These are phyloP conservation scores for Eutrema yunnanense DNA, from an alignment of 345 rosid species.

Conservation along the genomic window DNA sequence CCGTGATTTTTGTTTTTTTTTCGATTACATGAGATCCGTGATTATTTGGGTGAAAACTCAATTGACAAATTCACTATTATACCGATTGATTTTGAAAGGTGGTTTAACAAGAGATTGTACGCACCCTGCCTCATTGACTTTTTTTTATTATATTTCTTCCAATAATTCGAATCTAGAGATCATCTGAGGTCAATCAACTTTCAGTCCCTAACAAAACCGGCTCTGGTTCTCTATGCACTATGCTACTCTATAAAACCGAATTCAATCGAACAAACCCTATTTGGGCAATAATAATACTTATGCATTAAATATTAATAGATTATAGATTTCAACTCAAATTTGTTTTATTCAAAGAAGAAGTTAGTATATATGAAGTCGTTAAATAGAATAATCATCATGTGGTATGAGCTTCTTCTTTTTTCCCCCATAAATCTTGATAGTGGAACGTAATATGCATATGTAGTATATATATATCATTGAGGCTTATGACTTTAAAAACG, in stretches of 20 bases:
- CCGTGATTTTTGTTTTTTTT: no score
- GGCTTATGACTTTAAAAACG: constrained; percentile 13
- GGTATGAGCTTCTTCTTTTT: background rate
- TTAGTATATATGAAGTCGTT: background rate
- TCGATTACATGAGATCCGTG: no score
- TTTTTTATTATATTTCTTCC: background rate
- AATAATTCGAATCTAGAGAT: background rate
- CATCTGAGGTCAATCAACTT: background rate
- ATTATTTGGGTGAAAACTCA: no score
- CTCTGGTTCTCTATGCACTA: background rate
- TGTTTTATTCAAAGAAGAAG: background rate
- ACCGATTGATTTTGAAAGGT: background rate
- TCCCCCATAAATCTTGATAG: background rate
- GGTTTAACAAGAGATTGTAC: background rate
- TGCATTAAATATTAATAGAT: background rate
- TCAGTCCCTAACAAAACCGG: background rate
- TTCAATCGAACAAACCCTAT: background rate
- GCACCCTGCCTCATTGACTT: background rate
- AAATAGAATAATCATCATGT: background rate
- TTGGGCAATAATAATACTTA: background rate
- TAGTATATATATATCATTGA: background rate
- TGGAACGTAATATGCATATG: constrained; percentile 4
- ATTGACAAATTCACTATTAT: background rate
- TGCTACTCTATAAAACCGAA: background rate
- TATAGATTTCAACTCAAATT: background rate